A percentile compares a stretch with the other conserved stretches of the same genome.
These are phyloP conservation scores for Cydonia oblonga DNA, from an alignment of 331 rosid genomes.

Conservation along the genomic window DNA sequence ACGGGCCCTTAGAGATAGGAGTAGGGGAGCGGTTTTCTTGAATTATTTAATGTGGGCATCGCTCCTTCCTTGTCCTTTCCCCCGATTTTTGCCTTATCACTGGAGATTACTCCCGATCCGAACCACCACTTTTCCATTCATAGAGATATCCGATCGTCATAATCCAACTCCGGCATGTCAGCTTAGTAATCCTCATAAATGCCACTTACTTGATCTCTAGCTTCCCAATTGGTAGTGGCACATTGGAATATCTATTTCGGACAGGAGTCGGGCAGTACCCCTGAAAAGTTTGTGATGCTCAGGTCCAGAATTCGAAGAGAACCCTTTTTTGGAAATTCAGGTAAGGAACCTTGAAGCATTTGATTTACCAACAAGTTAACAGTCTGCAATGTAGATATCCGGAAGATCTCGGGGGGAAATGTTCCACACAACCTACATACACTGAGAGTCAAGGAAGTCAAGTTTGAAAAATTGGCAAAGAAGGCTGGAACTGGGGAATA, in stretches of 20 bases:
- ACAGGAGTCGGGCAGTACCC: constrained; percentile 6
- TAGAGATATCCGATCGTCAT: background rate
- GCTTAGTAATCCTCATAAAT: no score
- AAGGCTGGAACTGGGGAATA: constrained; percentile 17
- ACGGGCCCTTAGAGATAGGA: no score
- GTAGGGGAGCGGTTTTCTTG: background rate
- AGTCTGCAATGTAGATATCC: constrained; percentile 8
- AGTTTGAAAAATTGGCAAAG: constrained; percentile 16
- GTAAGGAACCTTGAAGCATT: constrained; percentile 14
- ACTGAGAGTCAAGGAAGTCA: constrained; percentile 8
- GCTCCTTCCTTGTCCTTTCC: background rate
- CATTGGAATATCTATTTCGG: background rate
- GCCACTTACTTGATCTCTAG: background rate
- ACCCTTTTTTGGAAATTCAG: constrained; percentile 1
- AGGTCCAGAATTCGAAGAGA: constrained; percentile 7
- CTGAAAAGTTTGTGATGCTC: background rate
- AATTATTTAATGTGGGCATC: background rate
- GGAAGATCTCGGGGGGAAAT: constrained; percentile 35
- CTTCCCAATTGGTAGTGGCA: background rate
- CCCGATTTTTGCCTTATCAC: background rate
- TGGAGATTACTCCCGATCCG: background rate
- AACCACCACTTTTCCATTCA: background rate
- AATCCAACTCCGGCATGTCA: no score
- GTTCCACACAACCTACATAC: constrained; percentile 14
- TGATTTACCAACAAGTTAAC: constrained; percentile 16